Evolutionary conservation across 1,284 basidiomycete species (phyloP).

Genomic region (Apiotrichum siamense): DNA sequence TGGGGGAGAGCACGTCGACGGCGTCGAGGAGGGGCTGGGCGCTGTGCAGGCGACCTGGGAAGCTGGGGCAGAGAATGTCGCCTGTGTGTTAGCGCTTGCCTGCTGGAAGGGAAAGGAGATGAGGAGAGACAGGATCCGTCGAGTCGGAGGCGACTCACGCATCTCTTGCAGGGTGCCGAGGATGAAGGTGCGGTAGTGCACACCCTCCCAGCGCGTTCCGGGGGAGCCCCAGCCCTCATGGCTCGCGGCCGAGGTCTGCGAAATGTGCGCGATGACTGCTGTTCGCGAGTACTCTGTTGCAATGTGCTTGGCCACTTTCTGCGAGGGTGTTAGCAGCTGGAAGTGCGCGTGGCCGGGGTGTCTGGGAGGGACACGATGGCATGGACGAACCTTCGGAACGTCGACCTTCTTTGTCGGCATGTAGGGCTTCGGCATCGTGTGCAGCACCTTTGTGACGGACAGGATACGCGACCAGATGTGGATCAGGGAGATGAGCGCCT

Average conservation of each 20-base stretch:
- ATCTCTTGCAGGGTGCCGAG: slow-evolving; percentile 29
- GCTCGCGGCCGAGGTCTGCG: slow-evolving; percentile 61
- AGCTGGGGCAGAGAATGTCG: slow-evolving; percentile 1
- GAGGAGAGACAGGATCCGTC: too few species aligned
- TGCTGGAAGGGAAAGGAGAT: too few species aligned
- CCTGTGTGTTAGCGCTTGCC: slow-evolving; percentile 11
- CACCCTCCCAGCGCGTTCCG: slow-evolving; percentile 39
- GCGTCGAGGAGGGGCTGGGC: slow-evolving; percentile 58
- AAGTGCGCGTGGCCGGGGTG: not conserved
- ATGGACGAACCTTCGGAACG: slow-evolving; percentile 61
- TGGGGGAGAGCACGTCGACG: slow-evolving; percentile 44
- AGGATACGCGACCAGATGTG: slow-evolving; percentile 38
- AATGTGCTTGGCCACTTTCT: slow-evolving; percentile 69
- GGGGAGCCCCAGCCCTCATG: slow-evolving; percentile 78
- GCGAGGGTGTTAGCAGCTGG: not conserved
- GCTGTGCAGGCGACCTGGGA: slow-evolving; percentile 55
- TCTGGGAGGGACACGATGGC: too few species aligned
- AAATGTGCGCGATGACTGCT: slow-evolving; percentile 68
- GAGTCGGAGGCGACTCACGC: slow-evolving; percentile 23
- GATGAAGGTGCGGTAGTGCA: slow-evolving; percentile 39
- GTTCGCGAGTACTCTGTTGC: slow-evolving; percentile 70
- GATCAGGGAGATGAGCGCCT: slow-evolving; percentile 30
- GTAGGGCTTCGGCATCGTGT: slow-evolving; percentile 62
- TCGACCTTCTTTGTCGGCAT: slow-evolving; percentile 58
- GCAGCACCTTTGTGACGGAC: slow-evolving; percentile 34